phyloP scores from a whole-genome alignment of 2,329 filamentous ascomycete genomes.

The Penicillium sp. region DNA sequence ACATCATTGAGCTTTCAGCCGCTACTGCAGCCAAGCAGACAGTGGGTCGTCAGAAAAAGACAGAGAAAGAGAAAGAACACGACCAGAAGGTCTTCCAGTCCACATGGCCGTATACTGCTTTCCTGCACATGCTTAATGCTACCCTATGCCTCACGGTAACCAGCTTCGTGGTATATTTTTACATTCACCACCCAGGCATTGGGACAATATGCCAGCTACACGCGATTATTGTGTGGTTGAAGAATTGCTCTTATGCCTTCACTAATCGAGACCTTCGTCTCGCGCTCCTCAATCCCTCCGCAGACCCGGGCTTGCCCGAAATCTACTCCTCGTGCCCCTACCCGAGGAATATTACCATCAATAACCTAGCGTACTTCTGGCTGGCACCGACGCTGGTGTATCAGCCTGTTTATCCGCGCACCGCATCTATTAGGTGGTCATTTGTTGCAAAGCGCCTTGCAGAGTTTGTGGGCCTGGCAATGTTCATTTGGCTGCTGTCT shows the following conservation, averaged over 20 bases:
- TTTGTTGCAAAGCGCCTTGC: conserved; percentile 81
- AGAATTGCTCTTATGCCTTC: conserved; percentile 92
- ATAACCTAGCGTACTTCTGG: conserved; percentile 94
- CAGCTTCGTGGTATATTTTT: conserved; percentile 82
- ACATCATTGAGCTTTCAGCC: conserved; percentile 81
- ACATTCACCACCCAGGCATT: conserved; percentile 89
- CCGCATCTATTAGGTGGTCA: conserved; percentile 74
- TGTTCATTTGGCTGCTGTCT: conserved; percentile 92
- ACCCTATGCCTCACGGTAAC: conserved; percentile 77
- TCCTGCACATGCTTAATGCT: conserved; percentile 79
- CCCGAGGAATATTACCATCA: conserved; percentile 82
- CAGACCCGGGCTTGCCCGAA: conserved; percentile 68
- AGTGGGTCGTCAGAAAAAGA: conserved; percentile 58
- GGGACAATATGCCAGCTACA: conserved; percentile 89
- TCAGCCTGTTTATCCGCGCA: conserved; percentile 92
- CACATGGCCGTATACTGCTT: conserved; percentile 78
- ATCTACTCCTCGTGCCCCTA: conserved; percentile 84
- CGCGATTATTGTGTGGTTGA: conserved; percentile 92
- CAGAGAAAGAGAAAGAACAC: conserved; percentile 59
- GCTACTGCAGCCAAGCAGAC: conserved; percentile 73
- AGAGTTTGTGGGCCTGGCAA: conserved; percentile 74
- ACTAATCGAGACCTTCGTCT: conserved; percentile 95
- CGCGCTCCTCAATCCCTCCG: conserved; percentile 77
- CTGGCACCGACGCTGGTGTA: conserved; percentile 96
- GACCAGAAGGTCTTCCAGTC: conserved; percentile 64